Evolutionary conservation across 2,329 filamentous ascomycete species (phyloP), one percentile per base, ranked within the genome.

Genomic region (Diplodia sapinea): DNA sequence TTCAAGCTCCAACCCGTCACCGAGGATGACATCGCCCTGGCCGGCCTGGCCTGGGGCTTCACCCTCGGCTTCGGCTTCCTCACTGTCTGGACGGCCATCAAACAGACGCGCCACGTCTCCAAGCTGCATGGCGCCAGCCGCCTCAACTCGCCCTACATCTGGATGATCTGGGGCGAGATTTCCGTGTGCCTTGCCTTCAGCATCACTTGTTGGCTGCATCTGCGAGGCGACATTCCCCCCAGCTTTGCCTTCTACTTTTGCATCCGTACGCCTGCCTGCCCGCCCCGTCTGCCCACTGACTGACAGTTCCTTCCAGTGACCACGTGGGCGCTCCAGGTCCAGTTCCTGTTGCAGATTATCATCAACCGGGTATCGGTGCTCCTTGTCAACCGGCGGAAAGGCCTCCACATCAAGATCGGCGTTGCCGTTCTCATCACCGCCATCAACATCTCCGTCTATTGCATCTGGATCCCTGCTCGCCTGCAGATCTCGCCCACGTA

Each of bases 1-100:
- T 62, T 50, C 40, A 33, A 36, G 26, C 17, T 20, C 17, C 57
- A 63, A 29, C 23, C n/a, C 12, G 59, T 63, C 59, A 51, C 59
- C 31, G 47, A 51, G 31, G 59, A 63, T 36, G 59, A 63, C 47
- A 52, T 63, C 31, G 50, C 36, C 59, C 33, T 63, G 6, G 59
- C 59, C 29, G 36, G 59, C 31, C 47, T 63, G 59, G 40, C 59
- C 43, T 63, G 59, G 59, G 79, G 79, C 56, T 81, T 81, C 70
- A 80, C 79, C 26, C 69, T 81, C 12, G 79, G 79, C 49, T 80
- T 81, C 64, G 79, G 79, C 20, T 79, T 78, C 74, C 73, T 81
- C 62, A 79, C 79, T 38, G 70, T 71, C 17, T 80, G 78, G 75
- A 79, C 75, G 20, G 79, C 78, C 11, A 65, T 75, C 47, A 76